Percentiles rank a stretch among this genome's conserved stretches.
These are phyloP conservation scores for Scenedesmus sp. DNA, from an alignment of 163 green algal species.

Conservation along the genomic window DNA sequence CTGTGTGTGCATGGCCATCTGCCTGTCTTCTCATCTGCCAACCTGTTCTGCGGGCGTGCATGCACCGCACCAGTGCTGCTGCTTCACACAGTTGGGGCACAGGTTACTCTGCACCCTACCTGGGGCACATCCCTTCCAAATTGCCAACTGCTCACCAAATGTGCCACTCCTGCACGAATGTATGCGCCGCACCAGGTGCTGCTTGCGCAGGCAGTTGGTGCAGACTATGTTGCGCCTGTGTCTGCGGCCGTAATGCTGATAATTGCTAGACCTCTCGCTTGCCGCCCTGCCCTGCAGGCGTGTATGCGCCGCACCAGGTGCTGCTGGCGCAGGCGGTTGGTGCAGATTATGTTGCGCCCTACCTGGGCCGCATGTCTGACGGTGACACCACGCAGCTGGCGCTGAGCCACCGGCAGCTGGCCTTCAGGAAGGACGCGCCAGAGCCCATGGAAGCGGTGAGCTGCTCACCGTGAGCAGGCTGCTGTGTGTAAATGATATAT, in stretches of 20 bases:
- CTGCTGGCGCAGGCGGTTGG: constrained; percentile 74
- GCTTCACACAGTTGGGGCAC: not conserved
- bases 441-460: not conserved
- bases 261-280: not conserved
- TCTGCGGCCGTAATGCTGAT: not conserved
- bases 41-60: not conserved
- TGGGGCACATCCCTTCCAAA: no score
- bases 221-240: constrained; percentile 83
- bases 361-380: constrained; percentile 90
- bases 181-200: constrained; percentile 68
- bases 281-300: not conserved
- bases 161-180: not conserved
- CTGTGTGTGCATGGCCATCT: not conserved
- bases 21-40: not conserved
- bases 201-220: constrained; percentile 72
- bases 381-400: constrained; percentile 47
- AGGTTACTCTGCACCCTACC: not conserved
- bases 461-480: not conserved
- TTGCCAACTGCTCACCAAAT: no score
- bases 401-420: not conserved
- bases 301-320: constrained; percentile 64
- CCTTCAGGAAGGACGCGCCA: not conserved
- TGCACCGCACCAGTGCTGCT: not conserved
- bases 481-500: no score
- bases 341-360: constrained; percentile 87